Base-by-base conservation (phyloP, 495 filamentous ascomycete genomes). In the Tuber calosporum region DNA sequence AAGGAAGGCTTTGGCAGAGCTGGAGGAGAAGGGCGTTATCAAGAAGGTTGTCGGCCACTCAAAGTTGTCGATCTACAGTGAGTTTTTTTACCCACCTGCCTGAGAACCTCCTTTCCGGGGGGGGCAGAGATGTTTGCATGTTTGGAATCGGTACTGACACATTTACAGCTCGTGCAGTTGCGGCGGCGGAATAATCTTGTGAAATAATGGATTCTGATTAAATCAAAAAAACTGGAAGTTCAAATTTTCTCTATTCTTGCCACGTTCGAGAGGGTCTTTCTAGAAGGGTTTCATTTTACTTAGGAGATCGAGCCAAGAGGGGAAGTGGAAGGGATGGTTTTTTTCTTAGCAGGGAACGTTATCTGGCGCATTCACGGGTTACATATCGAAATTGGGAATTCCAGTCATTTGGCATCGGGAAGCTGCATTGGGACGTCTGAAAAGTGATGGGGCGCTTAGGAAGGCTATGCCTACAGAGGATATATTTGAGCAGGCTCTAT, bases 11-110 rank as follows among this genome's bases (percentile, higher is more conserved):
- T 87, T 99, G 74, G 89, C 87, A 82, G 96, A 99, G 84, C 87
- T 99, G 77, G 95, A 99, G 89, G 93, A 93, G 87, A 94, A 93
- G 89, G 96, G 96, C 67, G 87, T 90, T 86, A 98, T 99, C 87
- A 97, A 96, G 90, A 96, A 96, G 88, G 89, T 99, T 80, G 94
- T 98, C 73, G 89, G 89, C 74, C 96, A 99, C 89, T 93, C 90
- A 87, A 94, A 92, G 88, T 89, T 97, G 88, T 93, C 89, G 87
- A 94, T 99, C 87, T 99, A 98, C 91, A 99, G 95, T 93, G 88
- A 79, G 91, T 89, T 81, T 36, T 89, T 81, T 36, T 20, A n/a
- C 38, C 26, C 17, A 26, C 53, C 40, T 17, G 9, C 41, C 42
- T 36, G 19, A 13, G 22, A 68, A 36, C 20, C 38, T 6, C 20